These are phyloP conservation scores for Calonectria pauciramosa DNA, from an alignment of 2,329 filamentous ascomycete genomes.

Conservation along the genomic window DNA sequence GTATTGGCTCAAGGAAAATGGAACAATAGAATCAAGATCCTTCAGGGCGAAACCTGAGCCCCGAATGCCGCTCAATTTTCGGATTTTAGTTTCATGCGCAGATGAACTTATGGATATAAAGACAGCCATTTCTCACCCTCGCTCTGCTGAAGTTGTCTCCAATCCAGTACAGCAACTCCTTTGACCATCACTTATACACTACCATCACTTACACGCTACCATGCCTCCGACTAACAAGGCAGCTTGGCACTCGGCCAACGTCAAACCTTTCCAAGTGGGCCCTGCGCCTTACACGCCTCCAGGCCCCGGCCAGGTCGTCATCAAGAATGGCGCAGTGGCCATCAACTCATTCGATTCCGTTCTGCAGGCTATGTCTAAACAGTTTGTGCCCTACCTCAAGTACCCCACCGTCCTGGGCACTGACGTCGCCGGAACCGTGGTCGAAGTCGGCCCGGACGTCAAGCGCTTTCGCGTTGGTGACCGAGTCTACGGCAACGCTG, in stretches of 20 bases:
- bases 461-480: slow-evolving; percentile 30
- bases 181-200: background rate
- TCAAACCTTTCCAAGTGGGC: background rate
- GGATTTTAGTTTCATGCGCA: background rate
- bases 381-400: slow-evolving; percentile 27
- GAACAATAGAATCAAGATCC: background rate
- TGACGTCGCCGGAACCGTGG: slow-evolving; percentile 49
- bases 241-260: slow-evolving; percentile 6
- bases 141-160: background rate
- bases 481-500: background rate
- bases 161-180: background rate
- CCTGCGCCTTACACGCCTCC: slow-evolving; percentile 9
- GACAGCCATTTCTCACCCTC: background rate
- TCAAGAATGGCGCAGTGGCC: slow-evolving; percentile 46
- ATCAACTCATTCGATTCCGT: slow-evolving; percentile 46
- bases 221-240: slow-evolving; percentile 18
- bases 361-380: slow-evolving; percentile 34
- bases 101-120: background rate
- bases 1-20: background rate
- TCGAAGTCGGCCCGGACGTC: slow-evolving; percentile 42
- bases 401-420: slow-evolving; percentile 50
- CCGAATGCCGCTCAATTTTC: background rate
- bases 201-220: background rate
- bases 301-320: slow-evolving; percentile 37
- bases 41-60: background rate